A percentile compares a stretch with the other conserved stretches of the same genome.
Evolutionary conservation across 2,329 filamentous ascomycete genomes (phyloP).

Genomic region (Verticillium longisporum): DNA sequence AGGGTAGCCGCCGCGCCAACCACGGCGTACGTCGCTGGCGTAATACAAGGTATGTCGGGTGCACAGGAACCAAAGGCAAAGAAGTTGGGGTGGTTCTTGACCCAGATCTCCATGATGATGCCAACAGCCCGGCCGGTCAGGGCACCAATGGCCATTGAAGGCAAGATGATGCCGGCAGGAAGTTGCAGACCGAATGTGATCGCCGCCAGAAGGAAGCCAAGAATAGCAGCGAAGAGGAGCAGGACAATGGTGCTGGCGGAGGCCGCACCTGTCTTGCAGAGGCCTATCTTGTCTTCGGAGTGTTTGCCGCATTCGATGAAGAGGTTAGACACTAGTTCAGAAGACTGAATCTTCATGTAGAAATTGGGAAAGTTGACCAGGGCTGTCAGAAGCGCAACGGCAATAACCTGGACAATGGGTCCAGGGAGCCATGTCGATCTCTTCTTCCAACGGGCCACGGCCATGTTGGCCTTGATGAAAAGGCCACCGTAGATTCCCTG

Average conservation of each 20-base stretch:
- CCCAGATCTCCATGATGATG: conserved; percentile 83
- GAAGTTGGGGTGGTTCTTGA: conserved; percentile 68
- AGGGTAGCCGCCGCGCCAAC: conserved; percentile 93
- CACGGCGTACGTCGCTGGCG: conserved; percentile 92
- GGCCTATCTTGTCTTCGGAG: conserved; percentile 77
- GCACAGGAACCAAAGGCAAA: conserved; percentile 76
- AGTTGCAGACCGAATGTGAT: conserved; percentile 93
- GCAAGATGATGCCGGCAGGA: conserved; percentile 90
- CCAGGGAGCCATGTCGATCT: conserved; percentile 57
- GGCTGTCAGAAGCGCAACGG: conserved; percentile 76
- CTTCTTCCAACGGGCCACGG: conserved; percentile 73
- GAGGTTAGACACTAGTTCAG: conserved; percentile 83
- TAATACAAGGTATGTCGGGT: conserved; percentile 81
- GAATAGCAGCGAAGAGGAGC: conserved; percentile 70
- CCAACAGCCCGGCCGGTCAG: conserved; percentile 84
- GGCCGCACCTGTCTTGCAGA: conserved; percentile 82
- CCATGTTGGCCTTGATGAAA: conserved; percentile 93
- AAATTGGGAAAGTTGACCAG: conserved; percentile 92
- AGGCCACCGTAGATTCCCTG: conserved; percentile 83
- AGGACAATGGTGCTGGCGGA: conserved; percentile 78
- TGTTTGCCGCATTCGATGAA: conserved; percentile 85
- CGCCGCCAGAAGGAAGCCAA: conserved; percentile 79
- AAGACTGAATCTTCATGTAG: conserved; percentile 90
- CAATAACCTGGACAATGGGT: conserved; percentile 71
- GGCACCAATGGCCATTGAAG: conserved; percentile 92